A percentile compares a stretch with the other conserved stretches of the same genome.
phyloP scores from a whole-genome alignment of 139 green algal species.

The Ulvella scutata region DNA sequence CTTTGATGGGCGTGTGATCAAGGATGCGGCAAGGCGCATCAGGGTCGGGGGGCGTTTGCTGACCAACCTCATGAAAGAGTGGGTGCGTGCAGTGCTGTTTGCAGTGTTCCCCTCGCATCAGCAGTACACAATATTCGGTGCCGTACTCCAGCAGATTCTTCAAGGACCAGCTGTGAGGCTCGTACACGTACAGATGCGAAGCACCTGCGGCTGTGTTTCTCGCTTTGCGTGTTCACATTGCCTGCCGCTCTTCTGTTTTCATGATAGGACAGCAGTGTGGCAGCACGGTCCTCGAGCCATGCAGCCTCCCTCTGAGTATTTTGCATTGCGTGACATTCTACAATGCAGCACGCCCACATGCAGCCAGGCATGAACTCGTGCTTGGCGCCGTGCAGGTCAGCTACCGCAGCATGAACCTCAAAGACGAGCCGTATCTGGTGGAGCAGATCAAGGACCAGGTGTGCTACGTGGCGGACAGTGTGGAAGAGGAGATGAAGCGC shows the following conservation, averaged over 20 bases:
- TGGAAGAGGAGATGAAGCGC: slow-evolving; percentile 22
- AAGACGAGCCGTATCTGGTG: slow-evolving; percentile 84
- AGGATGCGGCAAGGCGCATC: slow-evolving; percentile 42
- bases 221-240: too few relatives aligned
- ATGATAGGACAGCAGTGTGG: too few relatives aligned
- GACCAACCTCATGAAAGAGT: slow-evolving; percentile 95
- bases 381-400: not conserved
- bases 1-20: slow-evolving; percentile 22
- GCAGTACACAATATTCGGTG: too few relatives aligned
- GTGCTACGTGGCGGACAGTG: slow-evolving; percentile 68
- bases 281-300: slow-evolving; percentile 10
- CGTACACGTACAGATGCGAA: too few relatives aligned
- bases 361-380: not conserved
- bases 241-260: not conserved
- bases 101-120: too few relatives aligned
- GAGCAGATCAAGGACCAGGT: slow-evolving; percentile 85
- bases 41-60: slow-evolving; percentile 94
- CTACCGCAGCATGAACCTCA: slow-evolving; percentile 74
- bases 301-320: not conserved
- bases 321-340: not conserved
- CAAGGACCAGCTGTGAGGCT: too few relatives aligned
- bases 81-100: too few relatives aligned
- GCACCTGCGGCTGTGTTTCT: too few relatives aligned
- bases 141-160: too few relatives aligned
- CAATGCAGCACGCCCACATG: not conserved